Percentiles rank a stretch among this genome's conserved stretches.
These are phyloP conservation scores for Eucalyptus sp. DNA, from an alignment of 345 rosid genomes.

Conservation along the genomic window DNA sequence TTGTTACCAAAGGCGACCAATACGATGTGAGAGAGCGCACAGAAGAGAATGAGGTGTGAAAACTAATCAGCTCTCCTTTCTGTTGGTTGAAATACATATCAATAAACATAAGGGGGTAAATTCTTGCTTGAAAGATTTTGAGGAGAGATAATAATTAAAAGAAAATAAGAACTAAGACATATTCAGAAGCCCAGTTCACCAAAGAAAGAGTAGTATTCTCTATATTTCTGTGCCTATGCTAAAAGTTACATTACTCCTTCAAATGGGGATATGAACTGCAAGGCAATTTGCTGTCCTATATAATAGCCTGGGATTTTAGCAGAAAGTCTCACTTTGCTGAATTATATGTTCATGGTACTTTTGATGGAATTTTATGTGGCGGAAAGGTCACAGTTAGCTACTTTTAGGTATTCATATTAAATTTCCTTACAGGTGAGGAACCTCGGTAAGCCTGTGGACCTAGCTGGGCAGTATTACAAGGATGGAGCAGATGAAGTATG, in stretches of 20 bases:
- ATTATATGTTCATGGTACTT: not conserved
- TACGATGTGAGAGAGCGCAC: conserved; percentile 88
- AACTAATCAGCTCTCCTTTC: not conserved
- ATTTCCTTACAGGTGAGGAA: conserved; percentile 59
- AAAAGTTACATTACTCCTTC: not conserved
- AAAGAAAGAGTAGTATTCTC: not conserved
- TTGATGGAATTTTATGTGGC: not conserved
- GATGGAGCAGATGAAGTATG: conserved; percentile 97
- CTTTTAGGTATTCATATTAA: not conserved
- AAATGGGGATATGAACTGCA: not conserved
- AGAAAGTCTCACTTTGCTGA: not conserved
- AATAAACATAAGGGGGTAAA: not conserved
- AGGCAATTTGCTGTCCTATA: not conserved
- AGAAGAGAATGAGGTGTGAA: conserved; percentile 69
- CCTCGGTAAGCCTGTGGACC: conserved; percentile 97
- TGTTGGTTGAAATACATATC: not conserved
- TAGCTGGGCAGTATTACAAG: conserved; percentile 77
- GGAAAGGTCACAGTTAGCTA: not conserved
- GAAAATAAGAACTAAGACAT: not conserved
- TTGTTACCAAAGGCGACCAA: conserved; percentile 96
- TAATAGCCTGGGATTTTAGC: not conserved
- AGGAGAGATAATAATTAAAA: not conserved
- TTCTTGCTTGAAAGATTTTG: not conserved
- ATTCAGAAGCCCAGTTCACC: not conserved
- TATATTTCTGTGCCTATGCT: not conserved